Evolutionary conservation across 495 filamentous ascomycete genomes (phyloP).

Genomic region (Articulospora tetracladia): DNA sequence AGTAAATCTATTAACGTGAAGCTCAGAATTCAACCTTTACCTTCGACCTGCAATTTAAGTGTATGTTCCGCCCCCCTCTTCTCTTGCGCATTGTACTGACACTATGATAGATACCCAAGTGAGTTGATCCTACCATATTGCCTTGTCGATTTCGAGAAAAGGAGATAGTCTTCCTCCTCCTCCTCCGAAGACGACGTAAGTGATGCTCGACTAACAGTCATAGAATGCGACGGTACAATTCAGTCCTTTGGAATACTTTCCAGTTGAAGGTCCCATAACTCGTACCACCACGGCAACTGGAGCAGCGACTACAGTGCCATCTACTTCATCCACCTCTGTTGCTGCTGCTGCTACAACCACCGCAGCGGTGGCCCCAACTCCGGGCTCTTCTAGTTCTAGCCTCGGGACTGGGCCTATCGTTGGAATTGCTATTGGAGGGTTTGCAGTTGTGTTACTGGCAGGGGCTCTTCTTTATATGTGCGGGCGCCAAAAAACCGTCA

Average conservation of each 20-base stretch:
- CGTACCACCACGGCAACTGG: slow-evolving; percentile 7
- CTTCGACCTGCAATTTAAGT: slow-evolving; percentile 9
- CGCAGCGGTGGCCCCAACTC: slow-evolving; percentile 1
- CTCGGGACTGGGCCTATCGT: slow-evolving; percentile 39
- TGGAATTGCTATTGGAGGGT: slow-evolving; percentile 43
- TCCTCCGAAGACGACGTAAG: too few species aligned
- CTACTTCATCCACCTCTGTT: slow-evolving; percentile 14
- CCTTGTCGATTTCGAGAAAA: too few species aligned
- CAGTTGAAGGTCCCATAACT: slow-evolving; percentile 3
- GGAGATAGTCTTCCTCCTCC: too few species aligned
- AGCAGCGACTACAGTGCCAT: slow-evolving; percentile 3
- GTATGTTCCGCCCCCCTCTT: too few species aligned
- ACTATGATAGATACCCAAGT: too few species aligned
- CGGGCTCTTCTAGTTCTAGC: not conserved
- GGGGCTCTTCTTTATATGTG: slow-evolving; percentile 38
- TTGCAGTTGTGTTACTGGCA: slow-evolving; percentile 33
- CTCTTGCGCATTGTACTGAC: too few species aligned
- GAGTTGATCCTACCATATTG: too few species aligned
- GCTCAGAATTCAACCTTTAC: slow-evolving; percentile 20
- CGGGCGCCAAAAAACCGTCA: slow-evolving; percentile 30
- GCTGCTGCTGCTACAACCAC: slow-evolving; percentile 2
- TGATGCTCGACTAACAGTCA: too few species aligned
- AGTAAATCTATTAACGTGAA: not conserved
- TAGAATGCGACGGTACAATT: slow-evolving; percentile 13
- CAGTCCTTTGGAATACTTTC: slow-evolving; percentile 17